Evolutionary conservation across 2,329 filamentous ascomycete genomes (phyloP).

Genomic region (Teratosphaeria pseudoeucalypti): DNA sequence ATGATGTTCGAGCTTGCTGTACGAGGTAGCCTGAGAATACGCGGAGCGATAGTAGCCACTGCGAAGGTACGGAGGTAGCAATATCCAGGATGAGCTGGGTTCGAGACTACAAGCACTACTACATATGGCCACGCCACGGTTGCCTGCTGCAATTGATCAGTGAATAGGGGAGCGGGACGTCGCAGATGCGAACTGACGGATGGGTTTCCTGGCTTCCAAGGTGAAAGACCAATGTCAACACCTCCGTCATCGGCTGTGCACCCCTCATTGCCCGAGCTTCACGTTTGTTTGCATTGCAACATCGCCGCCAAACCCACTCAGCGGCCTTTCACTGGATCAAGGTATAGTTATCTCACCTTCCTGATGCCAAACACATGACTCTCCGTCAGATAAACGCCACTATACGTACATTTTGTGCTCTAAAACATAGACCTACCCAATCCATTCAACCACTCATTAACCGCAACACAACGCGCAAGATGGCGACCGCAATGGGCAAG

Average conservation of each 20-base stretch:
- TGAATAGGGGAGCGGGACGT: not conserved
- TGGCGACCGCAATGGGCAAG: slow-evolving; percentile 61
- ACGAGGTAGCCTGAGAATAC: too few species aligned
- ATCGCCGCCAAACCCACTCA: not conserved
- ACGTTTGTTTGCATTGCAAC: not conserved
- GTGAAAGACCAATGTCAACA: not conserved
- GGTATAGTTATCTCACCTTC: not conserved
- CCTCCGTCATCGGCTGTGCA: not conserved
- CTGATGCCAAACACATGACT: not conserved
- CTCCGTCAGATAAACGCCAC: not conserved
- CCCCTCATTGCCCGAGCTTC: not conserved
- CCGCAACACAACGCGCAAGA: slow-evolving; percentile 32
- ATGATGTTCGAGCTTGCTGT: too few species aligned
- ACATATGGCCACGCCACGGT: not conserved
- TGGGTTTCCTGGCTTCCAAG: not conserved
- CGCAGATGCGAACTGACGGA: not conserved
- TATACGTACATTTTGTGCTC: slow-evolving; percentile 1
- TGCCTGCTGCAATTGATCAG: not conserved
- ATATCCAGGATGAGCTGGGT: too few species aligned
- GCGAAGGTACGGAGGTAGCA: too few species aligned
- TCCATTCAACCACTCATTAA: not conserved
- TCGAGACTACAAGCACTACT: too few species aligned
- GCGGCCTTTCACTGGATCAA: not conserved
- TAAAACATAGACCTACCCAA: not conserved
- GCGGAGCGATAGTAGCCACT: too few species aligned